Percentiles rank a stretch among this genome's conserved stretches.
These are phyloP conservation scores for Fusarium austroafricanum DNA, from an alignment of 2,329 filamentous ascomycete genomes.

Conservation along the genomic window DNA sequence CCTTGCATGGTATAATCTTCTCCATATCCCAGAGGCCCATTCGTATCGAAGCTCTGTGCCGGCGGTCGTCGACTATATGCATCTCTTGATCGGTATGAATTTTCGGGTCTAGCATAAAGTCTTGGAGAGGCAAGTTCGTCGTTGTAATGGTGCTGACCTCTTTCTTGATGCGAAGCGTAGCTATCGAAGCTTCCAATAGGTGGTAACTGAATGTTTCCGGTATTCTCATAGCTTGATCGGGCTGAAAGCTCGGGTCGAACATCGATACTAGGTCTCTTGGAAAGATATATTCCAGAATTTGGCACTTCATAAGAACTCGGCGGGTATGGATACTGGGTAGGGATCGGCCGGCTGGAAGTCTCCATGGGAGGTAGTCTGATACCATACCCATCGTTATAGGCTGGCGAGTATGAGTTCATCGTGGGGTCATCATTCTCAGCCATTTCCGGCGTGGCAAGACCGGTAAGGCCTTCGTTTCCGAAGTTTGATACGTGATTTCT, in stretches of 20 bases:
- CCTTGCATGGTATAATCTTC: no score
- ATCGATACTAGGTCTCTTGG: not conserved
- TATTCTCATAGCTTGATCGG: not conserved
- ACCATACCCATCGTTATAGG: not conserved
- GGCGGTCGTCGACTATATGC: no score
- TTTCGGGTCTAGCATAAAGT: not conserved
- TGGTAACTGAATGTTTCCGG: not conserved
- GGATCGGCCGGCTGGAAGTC: not conserved
- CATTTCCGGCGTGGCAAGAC: not conserved
- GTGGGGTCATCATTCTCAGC: not conserved
- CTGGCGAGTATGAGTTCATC: not conserved
- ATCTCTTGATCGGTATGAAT: not conserved
- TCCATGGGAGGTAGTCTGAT: not conserved
- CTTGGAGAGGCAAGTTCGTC: not conserved
- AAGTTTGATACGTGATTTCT: not conserved
- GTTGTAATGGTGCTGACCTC: no score
- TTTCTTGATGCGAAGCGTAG: no score
- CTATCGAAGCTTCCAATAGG: not conserved
- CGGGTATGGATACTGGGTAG: not conserved
- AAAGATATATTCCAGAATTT: not conserved
- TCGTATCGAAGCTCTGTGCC: no score
- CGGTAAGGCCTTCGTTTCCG: not conserved
- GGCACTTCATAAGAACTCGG: no score
- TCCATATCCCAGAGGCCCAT: no score
- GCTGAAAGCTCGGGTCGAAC: not conserved